phyloP scores from a whole-genome alignment of 495 filamentous ascomycete genomes.

The Penicillium bovifimosum region DNA sequence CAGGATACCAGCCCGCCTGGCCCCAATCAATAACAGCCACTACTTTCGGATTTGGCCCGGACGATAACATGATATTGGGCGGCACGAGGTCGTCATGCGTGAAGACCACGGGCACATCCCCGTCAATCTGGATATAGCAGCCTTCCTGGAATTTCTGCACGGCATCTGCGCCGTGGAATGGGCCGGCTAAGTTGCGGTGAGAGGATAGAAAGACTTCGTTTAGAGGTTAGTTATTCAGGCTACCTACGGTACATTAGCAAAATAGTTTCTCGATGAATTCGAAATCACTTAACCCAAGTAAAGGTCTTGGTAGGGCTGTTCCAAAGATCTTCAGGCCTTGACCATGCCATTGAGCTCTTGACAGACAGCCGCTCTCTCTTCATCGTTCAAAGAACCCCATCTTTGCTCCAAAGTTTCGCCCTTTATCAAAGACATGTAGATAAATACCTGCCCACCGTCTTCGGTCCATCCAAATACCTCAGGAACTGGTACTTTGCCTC shows the following conservation, averaged over 20 bases:
- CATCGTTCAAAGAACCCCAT: conserved; percentile 30
- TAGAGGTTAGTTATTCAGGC: conserved; percentile 19
- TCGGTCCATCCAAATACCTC: conserved; percentile 44
- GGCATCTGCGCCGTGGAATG: conserved; percentile 20
- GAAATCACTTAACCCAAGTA: conserved; percentile 30
- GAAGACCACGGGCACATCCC: conserved; percentile 18
- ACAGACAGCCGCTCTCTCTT: conserved; percentile 35
- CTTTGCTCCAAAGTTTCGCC: conserved; percentile 33
- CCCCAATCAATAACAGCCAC: conserved; percentile 38
- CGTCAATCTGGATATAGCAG: conserved; percentile 19
- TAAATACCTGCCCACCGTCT: conserved; percentile 38
- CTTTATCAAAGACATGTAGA: conserved; percentile 43
- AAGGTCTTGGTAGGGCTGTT: conserved; percentile 21
- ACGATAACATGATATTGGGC: conserved; percentile 33
- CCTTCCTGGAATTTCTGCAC: conserved; percentile 21
- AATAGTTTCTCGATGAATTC: conserved; percentile 2
- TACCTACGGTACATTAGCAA: conserved; percentile 11
- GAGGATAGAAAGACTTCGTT: conserved; percentile 19
- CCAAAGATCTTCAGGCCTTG: conserved; percentile 24
- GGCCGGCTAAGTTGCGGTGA: conserved; percentile 14
- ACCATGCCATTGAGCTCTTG: conserved; percentile 30
- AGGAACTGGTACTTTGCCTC: conserved; percentile 35
- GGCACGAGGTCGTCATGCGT: conserved; percentile 38
- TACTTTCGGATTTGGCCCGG: conserved; percentile 22
- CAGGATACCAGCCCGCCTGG: conserved; percentile 41